Percentiles rank a stretch among this genome's conserved stretches.
phyloP scores from a whole-genome alignment of 192 early-diverging fungal species.

The Coemansia sp. region DNA sequence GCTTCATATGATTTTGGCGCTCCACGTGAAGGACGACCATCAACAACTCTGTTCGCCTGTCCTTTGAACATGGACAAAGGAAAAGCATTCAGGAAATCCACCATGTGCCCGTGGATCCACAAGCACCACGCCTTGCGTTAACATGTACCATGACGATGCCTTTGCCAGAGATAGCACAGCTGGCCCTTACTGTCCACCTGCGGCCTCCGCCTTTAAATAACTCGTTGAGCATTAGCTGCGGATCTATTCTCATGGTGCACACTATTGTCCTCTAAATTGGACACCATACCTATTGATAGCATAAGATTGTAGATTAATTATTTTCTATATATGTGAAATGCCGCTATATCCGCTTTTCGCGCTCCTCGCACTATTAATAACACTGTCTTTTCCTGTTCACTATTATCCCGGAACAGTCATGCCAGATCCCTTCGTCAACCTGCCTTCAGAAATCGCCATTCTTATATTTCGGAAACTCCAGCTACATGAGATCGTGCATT shows the following conservation, averaged over 20 bases:
- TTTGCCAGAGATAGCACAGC: background rate
- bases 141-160: background rate
- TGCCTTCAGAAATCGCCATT: conserved; percentile 28
- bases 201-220: background rate
- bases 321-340: background rate
- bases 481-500: conserved; percentile 25
- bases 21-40: background rate
- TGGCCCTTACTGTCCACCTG: too few species aligned
- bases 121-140: background rate
- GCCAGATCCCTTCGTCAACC: conserved; percentile 20
- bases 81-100: background rate
- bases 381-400: background rate
- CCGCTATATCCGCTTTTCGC: background rate
- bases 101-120: background rate
- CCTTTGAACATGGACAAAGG: background rate
- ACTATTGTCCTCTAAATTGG: conserved; percentile 1
- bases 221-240: background rate
- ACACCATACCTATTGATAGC: background rate
- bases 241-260: background rate
- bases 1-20: background rate
- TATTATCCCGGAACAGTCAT: conserved; percentile 18
- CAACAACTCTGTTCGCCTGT: background rate
- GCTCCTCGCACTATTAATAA: background rate
- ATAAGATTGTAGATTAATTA: background rate
- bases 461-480: conserved; percentile 33